Evolutionary conservation across 305 asterid species (phyloP).

Genomic region (Fraxinus greggii): DNA sequence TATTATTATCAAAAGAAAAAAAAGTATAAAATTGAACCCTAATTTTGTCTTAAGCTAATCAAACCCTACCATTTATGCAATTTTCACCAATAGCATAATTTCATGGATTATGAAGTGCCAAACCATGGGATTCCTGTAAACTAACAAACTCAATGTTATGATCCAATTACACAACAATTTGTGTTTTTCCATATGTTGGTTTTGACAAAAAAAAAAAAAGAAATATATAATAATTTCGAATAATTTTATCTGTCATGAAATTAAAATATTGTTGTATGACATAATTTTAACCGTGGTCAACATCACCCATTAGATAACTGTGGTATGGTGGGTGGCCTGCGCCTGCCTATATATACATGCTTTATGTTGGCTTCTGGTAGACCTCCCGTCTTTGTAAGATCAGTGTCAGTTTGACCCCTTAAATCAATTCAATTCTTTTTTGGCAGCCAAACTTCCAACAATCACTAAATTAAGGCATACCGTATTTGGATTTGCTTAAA

Average conservation of each 20-base stretch:
- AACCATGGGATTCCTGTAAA: background rate
- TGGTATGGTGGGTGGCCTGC: constrained; percentile 21
- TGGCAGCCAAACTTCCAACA: constrained; percentile 3
- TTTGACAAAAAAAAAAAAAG: background rate
- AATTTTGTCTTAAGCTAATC: background rate
- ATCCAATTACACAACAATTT: background rate
- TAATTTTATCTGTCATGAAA: too few relatives aligned
- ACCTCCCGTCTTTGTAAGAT: background rate
- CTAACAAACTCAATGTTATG: background rate
- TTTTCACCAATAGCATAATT: background rate
- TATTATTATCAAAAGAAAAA: background rate
- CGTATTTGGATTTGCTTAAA: background rate
- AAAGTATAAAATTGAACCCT: background rate
- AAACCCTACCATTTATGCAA: background rate
- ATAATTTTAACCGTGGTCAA: background rate
- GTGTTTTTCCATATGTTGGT: background rate
- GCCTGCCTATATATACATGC: background rate
- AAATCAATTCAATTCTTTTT: background rate
- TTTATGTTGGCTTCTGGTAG: constrained; percentile 23
- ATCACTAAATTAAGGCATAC: background rate
- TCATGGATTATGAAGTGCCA: background rate
- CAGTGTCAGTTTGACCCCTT: background rate
- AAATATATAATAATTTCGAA: background rate
- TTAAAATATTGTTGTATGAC: background rate
- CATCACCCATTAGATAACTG: background rate